Evolutionary conservation across 164 flowering plant genomes (phyloP).

Genomic region (Vitis vinifera): DNA sequence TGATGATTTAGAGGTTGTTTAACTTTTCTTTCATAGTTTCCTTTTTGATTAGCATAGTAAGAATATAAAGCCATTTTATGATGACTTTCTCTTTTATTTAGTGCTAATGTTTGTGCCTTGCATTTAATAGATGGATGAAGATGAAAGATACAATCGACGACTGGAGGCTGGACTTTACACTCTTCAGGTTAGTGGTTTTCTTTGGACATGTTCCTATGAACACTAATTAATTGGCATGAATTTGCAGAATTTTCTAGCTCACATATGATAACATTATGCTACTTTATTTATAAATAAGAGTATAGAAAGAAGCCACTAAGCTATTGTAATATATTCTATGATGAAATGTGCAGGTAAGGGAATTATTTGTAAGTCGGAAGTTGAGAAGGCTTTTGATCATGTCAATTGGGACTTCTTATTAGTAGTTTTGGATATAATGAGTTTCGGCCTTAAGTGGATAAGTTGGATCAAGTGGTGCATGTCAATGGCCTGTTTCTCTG

Average conservation of each 20-base stretch:
- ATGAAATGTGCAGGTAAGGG: no score
- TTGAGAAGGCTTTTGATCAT: no score
- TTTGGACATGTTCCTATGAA: neutral
- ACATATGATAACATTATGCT: neutral
- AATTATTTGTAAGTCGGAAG: no score
- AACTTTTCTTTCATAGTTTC: neutral
- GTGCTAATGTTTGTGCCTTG: no score
- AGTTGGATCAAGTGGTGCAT: no score
- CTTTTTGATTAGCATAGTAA: neutral
- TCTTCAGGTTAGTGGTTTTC: constrained; percentile 61
- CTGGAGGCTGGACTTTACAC: constrained; percentile 94
- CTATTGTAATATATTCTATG: no score
- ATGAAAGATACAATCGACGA: constrained; percentile 79
- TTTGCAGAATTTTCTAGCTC: neutral
- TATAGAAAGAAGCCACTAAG: no score
- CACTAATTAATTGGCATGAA: neutral
- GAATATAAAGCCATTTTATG: neutral
- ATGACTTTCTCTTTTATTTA: no score
- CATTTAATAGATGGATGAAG: constrained; percentile 87
- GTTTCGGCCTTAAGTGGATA: no score
- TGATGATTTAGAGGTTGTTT: constrained; percentile 86
- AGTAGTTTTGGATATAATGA: no score
- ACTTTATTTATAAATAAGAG: neutral
- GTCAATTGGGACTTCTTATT: no score
- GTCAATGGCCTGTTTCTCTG: no score